phyloP scores from a whole-genome alignment of 805 yeast genomes.

The Ogataea angusta region DNA sequence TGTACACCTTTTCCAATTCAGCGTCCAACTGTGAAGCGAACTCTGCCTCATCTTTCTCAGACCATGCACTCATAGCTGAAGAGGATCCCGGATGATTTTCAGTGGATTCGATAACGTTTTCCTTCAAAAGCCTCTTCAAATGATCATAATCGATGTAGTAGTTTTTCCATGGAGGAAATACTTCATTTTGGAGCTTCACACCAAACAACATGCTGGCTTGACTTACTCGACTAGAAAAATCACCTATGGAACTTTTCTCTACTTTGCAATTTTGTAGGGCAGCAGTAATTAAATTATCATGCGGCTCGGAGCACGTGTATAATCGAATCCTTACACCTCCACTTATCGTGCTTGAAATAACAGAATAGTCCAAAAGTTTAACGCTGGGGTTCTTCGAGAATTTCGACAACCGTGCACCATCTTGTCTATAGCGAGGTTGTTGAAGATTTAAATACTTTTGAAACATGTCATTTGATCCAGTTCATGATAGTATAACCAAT shows the following conservation, averaged over 20 bases:
- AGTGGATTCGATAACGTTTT: slow-evolving; percentile 41
- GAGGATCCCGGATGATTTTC: slow-evolving; percentile 10
- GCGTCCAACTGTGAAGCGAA: slow-evolving; percentile 66
- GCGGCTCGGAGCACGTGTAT: slow-evolving; percentile 8
- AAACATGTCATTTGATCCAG: slow-evolving; percentile 31
- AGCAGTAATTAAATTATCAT: slow-evolving; percentile 4
- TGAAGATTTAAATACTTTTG: not conserved
- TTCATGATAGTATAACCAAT: slow-evolving; percentile 23
- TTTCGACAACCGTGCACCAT: slow-evolving; percentile 7
- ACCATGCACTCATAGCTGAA: slow-evolving; percentile 42
- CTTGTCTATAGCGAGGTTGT: not conserved
- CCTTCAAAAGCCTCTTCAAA: slow-evolving; percentile 66
- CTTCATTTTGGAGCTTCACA: slow-evolving; percentile 74
- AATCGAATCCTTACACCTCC: not conserved
- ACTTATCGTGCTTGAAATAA: no score
- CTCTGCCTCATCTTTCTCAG: slow-evolving; percentile 65
- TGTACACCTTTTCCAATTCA: slow-evolving; percentile 73
- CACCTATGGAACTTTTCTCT: not conserved
- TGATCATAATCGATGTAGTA: slow-evolving; percentile 64
- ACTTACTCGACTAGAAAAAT: not conserved
- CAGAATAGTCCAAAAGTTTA: not conserved
- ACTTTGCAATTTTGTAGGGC: slow-evolving; percentile 1
- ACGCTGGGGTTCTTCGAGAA: not conserved
- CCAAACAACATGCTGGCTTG: slow-evolving; percentile 75
- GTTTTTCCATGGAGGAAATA: slow-evolving; percentile 84